A percentile compares a stretch with the other conserved stretches of the same genome.
These are phyloP conservation scores for Penicillium frequentans DNA, from an alignment of 2,329 filamentous ascomycete genomes.

Conservation along the genomic window DNA sequence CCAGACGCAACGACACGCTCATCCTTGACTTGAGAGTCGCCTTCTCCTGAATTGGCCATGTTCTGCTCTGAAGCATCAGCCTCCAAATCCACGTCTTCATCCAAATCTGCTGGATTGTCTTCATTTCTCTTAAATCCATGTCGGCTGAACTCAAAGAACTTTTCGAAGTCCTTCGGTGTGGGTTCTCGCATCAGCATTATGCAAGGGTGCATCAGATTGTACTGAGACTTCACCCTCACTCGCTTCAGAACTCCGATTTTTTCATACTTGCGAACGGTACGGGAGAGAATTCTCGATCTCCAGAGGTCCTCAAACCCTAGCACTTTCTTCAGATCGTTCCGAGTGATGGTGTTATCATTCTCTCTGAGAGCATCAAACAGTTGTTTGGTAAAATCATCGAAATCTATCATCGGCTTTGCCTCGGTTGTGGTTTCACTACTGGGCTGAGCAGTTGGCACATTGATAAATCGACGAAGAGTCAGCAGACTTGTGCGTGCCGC, in stretches of 20 bases:
- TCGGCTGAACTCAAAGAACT: conserved; percentile 40
- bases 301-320: conserved; percentile 43
- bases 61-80: conserved; percentile 5
- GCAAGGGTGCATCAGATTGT: conserved; percentile 42
- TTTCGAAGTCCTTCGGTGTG: conserved; percentile 37
- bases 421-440: conserved; percentile 7
- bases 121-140: conserved; percentile 22
- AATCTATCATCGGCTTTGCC: conserved; percentile 42
- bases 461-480: conserved; percentile 52
- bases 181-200: conserved; percentile 47
- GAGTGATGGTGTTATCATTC: conserved; percentile 47
- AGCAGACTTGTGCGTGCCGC: conserved; percentile 58
- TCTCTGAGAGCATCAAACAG: conserved; percentile 53
- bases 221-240: conserved; percentile 45
- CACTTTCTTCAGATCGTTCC: conserved; percentile 52
- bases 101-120: conserved; percentile 30
- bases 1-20: conserved; percentile 30
- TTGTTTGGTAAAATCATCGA: conserved; percentile 50
- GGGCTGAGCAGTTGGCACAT: conserved; percentile 5
- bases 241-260: conserved; percentile 47
- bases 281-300: conserved; percentile 43
- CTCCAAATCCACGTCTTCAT: conserved; percentile 38
- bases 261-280: conserved; percentile 47
- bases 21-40: conserved; percentile 14
- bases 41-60: conserved; percentile 8